These are phyloP conservation scores for Boletus subcaerulescens DNA, from an alignment of 768 basidiomycete species.

Conservation along the genomic window DNA sequence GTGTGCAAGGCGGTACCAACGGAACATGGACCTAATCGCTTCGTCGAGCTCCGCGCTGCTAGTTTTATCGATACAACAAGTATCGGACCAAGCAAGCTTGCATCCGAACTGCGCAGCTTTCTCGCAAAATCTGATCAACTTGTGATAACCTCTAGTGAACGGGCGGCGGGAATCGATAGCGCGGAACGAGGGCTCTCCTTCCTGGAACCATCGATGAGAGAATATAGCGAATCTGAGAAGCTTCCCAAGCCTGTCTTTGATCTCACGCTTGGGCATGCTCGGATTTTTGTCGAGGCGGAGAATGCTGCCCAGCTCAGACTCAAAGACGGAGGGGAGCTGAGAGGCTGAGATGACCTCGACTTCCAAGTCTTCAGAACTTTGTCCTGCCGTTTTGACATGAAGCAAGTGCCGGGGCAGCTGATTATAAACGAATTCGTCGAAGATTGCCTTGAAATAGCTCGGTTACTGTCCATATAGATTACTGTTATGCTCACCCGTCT, in stretches of 20 bases:
- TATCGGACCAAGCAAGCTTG: conserved; percentile 16
- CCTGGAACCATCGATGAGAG: conserved; percentile 13
- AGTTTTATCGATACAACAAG: conserved; percentile 14
- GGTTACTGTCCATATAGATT: neutral
- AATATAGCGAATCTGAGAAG: conserved; percentile 14
- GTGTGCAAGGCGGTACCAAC: conserved; percentile 13
- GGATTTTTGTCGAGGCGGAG: conserved; percentile 3
- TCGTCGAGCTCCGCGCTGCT: conserved; percentile 18
- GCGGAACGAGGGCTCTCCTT: conserved; percentile 8
- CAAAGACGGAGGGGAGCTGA: conserved; percentile 5
- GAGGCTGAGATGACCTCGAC: conserved; percentile 5
- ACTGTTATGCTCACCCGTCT: conserved; percentile 10
- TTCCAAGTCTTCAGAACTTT: neutral
- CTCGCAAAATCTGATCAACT: conserved; percentile 11
- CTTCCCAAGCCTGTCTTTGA: neutral
- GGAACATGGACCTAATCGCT: conserved; percentile 17
- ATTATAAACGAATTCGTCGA: conserved; percentile 15
- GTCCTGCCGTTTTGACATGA: neutral
- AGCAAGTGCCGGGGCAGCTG: conserved; percentile 8
- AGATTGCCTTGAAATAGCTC: conserved; percentile 2
- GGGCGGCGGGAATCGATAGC: neutral
- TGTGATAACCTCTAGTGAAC: conserved; percentile 9
- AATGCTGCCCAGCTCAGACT: neutral
- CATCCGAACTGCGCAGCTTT: conserved; percentile 6
- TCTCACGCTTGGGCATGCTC: neutral